A percentile compares a stretch with the other conserved stretches of the same genome.
Evolutionary conservation across 768 basidiomycete genomes (phyloP).

Genomic region (Tricholoma flavovirens): DNA sequence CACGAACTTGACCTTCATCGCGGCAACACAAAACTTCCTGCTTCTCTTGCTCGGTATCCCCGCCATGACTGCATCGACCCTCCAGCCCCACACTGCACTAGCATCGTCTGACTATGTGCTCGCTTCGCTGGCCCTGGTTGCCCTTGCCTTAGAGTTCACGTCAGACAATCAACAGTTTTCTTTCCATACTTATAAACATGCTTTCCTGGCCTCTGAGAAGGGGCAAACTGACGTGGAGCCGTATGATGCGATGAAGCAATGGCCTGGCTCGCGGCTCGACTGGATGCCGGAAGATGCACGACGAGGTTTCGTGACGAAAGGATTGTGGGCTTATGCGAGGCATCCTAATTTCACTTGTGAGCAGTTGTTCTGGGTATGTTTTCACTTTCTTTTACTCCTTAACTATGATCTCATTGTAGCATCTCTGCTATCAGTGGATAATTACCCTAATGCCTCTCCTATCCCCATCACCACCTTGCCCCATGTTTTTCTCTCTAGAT

Average conservation of each 20-base stretch:
- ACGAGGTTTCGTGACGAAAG: slow-evolving; percentile 80
- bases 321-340: slow-evolving; percentile 81
- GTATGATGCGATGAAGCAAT: slow-evolving; percentile 45
- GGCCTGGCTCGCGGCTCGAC: slow-evolving; percentile 58
- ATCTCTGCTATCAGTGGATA: slow-evolving; percentile 42
- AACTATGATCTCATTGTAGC: neutral
- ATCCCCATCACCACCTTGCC: slow-evolving; percentile 28
- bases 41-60: slow-evolving; percentile 69
- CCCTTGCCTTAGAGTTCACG: slow-evolving; percentile 68
- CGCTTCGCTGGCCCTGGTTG: slow-evolving; percentile 47
- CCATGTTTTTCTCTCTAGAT: slow-evolving; percentile 11
- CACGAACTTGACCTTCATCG: slow-evolving; percentile 60
- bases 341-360: slow-evolving; percentile 95
- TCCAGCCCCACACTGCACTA: slow-evolving; percentile 49
- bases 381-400: neutral
- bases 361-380: slow-evolving; percentile 76
- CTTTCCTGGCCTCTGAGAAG: slow-evolving; percentile 27
- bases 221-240: slow-evolving; percentile 26
- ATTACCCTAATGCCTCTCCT: slow-evolving; percentile 64
- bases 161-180: slow-evolving; percentile 92
- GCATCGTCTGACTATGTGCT: slow-evolving; percentile 58
- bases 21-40: slow-evolving; percentile 74
- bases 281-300: slow-evolving; percentile 65
- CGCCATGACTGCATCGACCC: slow-evolving; percentile 45
- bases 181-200: slow-evolving; percentile 75